Evolutionary conservation across 2,329 filamentous ascomycete species (phyloP), one percentile per base, ranked within the genome.

Genomic region (Coniochaeta sp.): DNA sequence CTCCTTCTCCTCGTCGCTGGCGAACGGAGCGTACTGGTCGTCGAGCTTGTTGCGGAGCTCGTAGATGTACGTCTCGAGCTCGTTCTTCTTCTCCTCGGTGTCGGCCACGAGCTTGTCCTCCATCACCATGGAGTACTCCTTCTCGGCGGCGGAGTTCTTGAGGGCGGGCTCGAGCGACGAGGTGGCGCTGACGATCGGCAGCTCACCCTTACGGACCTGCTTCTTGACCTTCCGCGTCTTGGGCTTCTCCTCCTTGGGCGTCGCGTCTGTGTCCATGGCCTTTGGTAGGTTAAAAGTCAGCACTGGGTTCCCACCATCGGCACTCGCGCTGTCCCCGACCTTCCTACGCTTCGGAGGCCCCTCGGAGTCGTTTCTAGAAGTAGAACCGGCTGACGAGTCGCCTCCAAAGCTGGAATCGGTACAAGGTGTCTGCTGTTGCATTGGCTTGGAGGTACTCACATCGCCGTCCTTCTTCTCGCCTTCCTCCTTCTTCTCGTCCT

Each of bases 21-120:
- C 89, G 65, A 96, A 92, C 57, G 96, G 90, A 65, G 91, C 80
- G 74, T 96, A 97, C 68, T 91, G 85, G 70, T 96, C 92, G 67
- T 97, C 91, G 58, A 98, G 85, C 86, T 97, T 97, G 78, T 91
- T 91, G 69, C 93, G 90, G 73, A 96, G 84, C 71, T 98, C 93
- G 79, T 99, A 99, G 78, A 98, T 97, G 79, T 89, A 96, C 26
- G 91, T 88, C 83, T 99, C 95, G 59, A 99, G 90, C 79, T 98
- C 93, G 81, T 99, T 99, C 91, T 98, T 99, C 87, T 96, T 96
- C 81, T 98, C 92, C 74, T 98, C 95, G 40, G 95, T 99, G 75
- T 98, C 95, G 68, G 90, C 91, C 60, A 99, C 93, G 61, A 98
- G 88, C 85, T 98, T 99, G 80, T 99, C 95, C 77, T 97, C 92